phyloP scores from a whole-genome alignment of 768 basidiomycete genomes.

The Hortiboletus campestris region DNA sequence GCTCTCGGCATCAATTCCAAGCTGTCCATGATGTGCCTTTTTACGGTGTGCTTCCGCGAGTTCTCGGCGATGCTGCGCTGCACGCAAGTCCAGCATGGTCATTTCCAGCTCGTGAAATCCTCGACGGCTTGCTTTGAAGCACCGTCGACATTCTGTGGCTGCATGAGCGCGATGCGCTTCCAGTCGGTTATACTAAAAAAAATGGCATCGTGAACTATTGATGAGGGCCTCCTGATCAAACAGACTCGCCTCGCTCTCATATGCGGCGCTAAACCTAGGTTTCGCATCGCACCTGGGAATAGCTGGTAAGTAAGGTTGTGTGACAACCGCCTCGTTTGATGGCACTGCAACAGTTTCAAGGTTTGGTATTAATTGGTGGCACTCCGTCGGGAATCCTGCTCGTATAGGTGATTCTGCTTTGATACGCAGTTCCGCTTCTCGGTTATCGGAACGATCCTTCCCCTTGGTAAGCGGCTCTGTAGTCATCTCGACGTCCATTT shows the following conservation, averaged over 20 bases:
- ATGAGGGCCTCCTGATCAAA: neutral
- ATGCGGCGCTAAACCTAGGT: conserved; percentile 28
- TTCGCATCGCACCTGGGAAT: conserved; percentile 32
- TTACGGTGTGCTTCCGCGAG: conserved; percentile 59
- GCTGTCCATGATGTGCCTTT: conserved; percentile 56
- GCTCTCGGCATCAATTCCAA: conserved; percentile 53
- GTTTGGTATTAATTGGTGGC: neutral
- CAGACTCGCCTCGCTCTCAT: conserved; percentile 27
- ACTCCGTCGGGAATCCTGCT: conserved; percentile 15
- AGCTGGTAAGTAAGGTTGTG: conserved; percentile 30
- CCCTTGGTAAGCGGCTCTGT: conserved; percentile 9
- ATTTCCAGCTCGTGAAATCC: conserved; percentile 63
- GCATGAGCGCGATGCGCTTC: conserved; percentile 40
- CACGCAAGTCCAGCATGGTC: conserved; percentile 56
- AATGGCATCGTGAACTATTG: neutral
- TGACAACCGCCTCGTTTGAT: conserved; percentile 21
- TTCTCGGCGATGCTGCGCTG: conserved; percentile 56
- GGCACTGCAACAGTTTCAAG: conserved; percentile 12
- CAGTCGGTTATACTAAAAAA: conserved; percentile 31
- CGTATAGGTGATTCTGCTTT: conserved; percentile 26
- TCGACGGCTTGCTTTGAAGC: conserved; percentile 42
- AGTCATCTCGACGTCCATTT: conserved; percentile 5
- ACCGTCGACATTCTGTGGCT: conserved; percentile 38
- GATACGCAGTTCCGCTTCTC: conserved; percentile 18
- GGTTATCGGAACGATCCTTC: conserved; percentile 14